These are phyloP conservation scores for Diaporthe citrichinensis DNA, from an alignment of 2,329 filamentous ascomycete genomes.

Conservation along the genomic window DNA sequence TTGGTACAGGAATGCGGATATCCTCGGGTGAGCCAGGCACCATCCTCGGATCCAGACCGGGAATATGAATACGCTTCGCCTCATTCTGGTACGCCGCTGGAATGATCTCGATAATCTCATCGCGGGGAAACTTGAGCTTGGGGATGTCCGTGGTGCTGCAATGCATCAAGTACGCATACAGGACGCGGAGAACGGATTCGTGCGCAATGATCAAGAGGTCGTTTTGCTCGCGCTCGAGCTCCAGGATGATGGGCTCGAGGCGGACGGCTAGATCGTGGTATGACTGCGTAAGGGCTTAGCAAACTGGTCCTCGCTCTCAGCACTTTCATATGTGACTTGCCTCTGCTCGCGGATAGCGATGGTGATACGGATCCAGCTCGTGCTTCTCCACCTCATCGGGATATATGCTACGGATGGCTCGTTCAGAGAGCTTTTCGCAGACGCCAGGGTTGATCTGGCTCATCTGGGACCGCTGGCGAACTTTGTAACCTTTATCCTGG, in stretches of 20 bases:
- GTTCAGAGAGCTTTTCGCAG: constrained; percentile 93
- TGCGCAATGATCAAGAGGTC: constrained; percentile 99
- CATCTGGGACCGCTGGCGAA: constrained; percentile 94
- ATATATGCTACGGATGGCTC: constrained; percentile 83
- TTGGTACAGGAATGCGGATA: constrained; percentile 81
- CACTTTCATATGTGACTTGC: constrained; percentile 60
- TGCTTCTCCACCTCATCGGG: constrained; percentile 95
- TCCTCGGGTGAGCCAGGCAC: constrained; percentile 86
- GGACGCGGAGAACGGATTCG: constrained; percentile 94
- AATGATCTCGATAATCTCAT: constrained; percentile 99
- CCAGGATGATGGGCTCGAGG: constrained; percentile 96
- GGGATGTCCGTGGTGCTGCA: constrained; percentile 97
- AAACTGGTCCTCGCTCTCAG: neutral
- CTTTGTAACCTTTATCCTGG: constrained; percentile 84
- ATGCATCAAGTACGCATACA: constrained; percentile 99
- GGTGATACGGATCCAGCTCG: constrained; percentile 94
- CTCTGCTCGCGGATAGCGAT: constrained; percentile 94
- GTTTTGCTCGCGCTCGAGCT: constrained; percentile 95
- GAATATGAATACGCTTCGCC: constrained; percentile 90
- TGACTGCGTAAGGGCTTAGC: constrained; percentile 69
- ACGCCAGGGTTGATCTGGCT: constrained; percentile 97
- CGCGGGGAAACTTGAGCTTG: constrained; percentile 90
- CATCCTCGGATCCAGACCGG: constrained; percentile 74
- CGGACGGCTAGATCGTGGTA: constrained; percentile 99
- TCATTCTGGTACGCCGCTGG: constrained; percentile 98